Conservation (phyloP, 208 protist species). For the Ichthyophonus hoferi region DNA sequence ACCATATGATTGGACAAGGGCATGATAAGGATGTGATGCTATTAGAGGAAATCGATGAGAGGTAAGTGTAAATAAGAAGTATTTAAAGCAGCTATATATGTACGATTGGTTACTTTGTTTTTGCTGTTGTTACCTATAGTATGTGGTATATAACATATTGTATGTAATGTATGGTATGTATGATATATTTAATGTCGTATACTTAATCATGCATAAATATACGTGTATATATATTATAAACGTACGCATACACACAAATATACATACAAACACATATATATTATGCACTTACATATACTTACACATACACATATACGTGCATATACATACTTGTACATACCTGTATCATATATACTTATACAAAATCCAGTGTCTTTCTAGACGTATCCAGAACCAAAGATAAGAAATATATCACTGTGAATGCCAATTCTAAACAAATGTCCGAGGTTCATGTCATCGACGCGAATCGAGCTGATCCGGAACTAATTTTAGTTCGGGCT, state of each 20-base stretch:
- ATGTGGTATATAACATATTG: neutral
- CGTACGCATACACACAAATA: no score
- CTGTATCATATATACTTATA: neutral
- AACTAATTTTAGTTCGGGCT: neutral
- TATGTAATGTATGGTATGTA: neutral
- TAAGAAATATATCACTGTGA: conserved; percentile 6
- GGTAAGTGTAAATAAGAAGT: neutral
- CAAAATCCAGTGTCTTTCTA: conserved; percentile 10
- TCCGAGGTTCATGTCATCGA: conserved; percentile 17
- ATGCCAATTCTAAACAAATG: conserved; percentile 5
- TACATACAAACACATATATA: no score
- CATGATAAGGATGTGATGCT: neutral
- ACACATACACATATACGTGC: no score
- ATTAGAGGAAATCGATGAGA: neutral
- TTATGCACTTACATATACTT: no score
- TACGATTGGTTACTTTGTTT: neutral
- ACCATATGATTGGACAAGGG: neutral
- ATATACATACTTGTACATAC: no score
- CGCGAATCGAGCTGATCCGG: neutral
- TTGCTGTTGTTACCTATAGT: neutral
- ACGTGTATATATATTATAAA: neutral
- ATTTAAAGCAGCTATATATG: no score
- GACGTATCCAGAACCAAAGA: conserved; percentile 13
- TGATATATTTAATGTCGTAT: neutral
- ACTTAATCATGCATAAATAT: neutral